phyloP scores from a whole-genome alignment of 495 filamentous ascomycete genomes.

The Lasiosphaeria hispida region DNA sequence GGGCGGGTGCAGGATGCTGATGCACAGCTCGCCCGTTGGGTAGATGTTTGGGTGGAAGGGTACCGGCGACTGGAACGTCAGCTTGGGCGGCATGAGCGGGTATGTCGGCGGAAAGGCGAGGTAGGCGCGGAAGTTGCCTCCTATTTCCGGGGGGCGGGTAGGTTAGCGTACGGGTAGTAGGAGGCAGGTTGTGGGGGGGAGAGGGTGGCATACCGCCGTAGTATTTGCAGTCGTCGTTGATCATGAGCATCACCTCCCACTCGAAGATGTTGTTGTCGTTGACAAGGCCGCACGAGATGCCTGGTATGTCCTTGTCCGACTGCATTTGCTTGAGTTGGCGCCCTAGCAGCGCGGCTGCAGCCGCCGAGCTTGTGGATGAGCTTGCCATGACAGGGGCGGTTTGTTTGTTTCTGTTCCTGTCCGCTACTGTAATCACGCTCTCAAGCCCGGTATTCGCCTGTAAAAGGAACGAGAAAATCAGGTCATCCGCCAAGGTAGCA shows the following conservation, averaged over 20 bases:
- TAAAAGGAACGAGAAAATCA: not conserved
- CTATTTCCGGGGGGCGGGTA: slow-evolving; percentile 42
- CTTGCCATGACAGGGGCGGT: slow-evolving; percentile 22
- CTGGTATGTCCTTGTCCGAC: slow-evolving; percentile 82
- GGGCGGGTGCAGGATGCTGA: slow-evolving; percentile 93
- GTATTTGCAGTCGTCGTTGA: slow-evolving; percentile 90
- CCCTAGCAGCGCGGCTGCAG: slow-evolving; percentile 70
- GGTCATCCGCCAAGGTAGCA: too few relatives aligned
- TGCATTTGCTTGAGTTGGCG: slow-evolving; percentile 94
- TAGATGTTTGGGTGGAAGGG: slow-evolving; percentile 97
- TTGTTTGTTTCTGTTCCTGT: not conserved
- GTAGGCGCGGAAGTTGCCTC: slow-evolving; percentile 82
- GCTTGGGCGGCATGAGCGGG: slow-evolving; percentile 84
- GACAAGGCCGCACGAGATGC: slow-evolving; percentile 88
- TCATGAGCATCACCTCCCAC: slow-evolving; percentile 99
- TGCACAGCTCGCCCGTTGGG: slow-evolving; percentile 85
- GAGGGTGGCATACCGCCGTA: slow-evolving; percentile 66
- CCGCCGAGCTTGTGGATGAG: slow-evolving; percentile 31
- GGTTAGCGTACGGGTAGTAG: not conserved
- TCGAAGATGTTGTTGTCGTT: slow-evolving; percentile 88
- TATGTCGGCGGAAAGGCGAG: slow-evolving; percentile 80
- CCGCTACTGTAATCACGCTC: not conserved
- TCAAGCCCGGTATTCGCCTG: not conserved
- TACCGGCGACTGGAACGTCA: slow-evolving; percentile 83
- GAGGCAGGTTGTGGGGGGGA: not conserved